Evolutionary conservation across 306 rosid species (phyloP), one percentile per base, ranked within the genome.

Genomic region (Pterocarpus santalinus): DNA sequence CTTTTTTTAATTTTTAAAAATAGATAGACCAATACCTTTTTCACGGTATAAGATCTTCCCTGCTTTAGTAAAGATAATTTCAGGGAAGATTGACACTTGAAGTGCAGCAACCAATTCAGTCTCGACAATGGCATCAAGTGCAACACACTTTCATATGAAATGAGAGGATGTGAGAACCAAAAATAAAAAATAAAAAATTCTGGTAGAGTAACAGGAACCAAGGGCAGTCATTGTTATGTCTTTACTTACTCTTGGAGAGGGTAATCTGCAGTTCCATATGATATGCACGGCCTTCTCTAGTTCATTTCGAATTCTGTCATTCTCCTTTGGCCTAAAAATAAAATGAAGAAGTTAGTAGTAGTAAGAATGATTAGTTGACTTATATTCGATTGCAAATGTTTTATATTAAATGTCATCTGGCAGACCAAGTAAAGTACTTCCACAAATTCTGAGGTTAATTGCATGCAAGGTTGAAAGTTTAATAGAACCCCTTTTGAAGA

Each of bases 221-320:
- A 49, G 41, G 78, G 39, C 63, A 81, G 32, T 57, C 46, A 72
- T 14, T 8, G 16, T 39, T 39, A 28, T 60, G 36, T 65, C 53
- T 82, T 81, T 65, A 36, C 95, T 82, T 87, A 95, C 99, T 84
- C 99, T 91, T 43, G 99, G 99, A 11, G 99, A 95, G 65, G 99
- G 99, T 61, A 95, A 90, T 84, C 88, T 61, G 68, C 99, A 95
- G 79, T 90, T 93, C 99, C 99, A 95, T 84, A 95, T 95, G 68
- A 93, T 91, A 57, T 95, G 87, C 63, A 93, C 88, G 10, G 97
- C 99, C 80, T 89, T 93, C 77, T 89, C 95, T 79, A 95, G 83
- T 85, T 91, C 94, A 44, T 75, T 69, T 33, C 91, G 82, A 80
- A 86, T 63, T 81, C 61, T 91, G 85, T 90, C 97, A 83, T 93